Evolutionary conservation across 306 rosid genomes (phyloP).

Genomic region (Pyrus bretschneideri): DNA sequence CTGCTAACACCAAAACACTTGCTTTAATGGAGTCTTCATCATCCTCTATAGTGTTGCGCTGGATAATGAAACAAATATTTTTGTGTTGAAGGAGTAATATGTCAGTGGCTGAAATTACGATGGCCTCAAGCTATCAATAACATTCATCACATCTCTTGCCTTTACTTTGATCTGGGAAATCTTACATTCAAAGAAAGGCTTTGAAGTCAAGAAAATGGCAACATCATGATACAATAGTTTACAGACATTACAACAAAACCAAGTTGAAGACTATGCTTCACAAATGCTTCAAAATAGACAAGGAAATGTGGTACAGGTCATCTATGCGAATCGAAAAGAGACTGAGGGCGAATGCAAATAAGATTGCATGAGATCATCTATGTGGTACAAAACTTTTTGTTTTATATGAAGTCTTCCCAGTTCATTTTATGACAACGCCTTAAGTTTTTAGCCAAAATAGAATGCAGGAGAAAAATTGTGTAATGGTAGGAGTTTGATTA

Average conservation of each 20-base stretch:
- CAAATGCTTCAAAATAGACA: constrained; percentile 1
- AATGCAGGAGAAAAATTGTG: background rate
- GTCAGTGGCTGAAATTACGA: background rate
- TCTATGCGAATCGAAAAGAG: constrained; percentile 12
- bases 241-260: constrained; percentile 14
- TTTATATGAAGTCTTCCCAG: too few relatives aligned
- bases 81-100: too few relatives aligned
- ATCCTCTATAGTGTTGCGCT: too few relatives aligned
- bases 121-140: constrained; percentile 10
- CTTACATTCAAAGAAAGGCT: background rate
- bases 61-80: background rate
- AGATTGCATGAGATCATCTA: background rate
- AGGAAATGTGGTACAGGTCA: constrained; percentile 18
- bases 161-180: constrained; percentile 9
- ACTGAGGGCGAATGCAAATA: constrained; percentile 15
- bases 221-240: constrained; percentile 3
- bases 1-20: too few relatives aligned
- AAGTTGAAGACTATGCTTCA: constrained; percentile 18
- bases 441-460: background rate
- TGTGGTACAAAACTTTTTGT: too few relatives aligned
- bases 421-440: too few relatives aligned
- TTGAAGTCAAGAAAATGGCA: constrained; percentile 9
- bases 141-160: background rate
- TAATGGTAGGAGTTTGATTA: background rate
- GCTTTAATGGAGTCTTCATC: too few relatives aligned